Percentiles rank a stretch among this genome's conserved stretches.
Evolutionary conservation across 78 protist genomes (phyloP).

Genomic region (Dictyostelium brefeldianum): DNA sequence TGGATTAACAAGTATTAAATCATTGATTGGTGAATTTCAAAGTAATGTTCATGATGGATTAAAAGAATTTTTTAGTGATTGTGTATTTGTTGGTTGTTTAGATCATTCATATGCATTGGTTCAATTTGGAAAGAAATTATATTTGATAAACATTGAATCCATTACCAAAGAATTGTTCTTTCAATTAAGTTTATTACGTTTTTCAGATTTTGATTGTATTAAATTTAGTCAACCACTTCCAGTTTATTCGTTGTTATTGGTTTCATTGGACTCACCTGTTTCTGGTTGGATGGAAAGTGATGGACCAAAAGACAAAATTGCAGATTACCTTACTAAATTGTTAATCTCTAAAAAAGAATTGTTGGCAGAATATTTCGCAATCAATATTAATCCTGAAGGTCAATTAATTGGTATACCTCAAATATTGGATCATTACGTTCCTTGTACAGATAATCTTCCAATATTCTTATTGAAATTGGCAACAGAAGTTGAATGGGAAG

Average conservation of each 20-base stretch:
- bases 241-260: not conserved
- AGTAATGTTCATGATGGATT: constrained; percentile 36
- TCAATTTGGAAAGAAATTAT: constrained; percentile 79
- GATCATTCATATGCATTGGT: constrained; percentile 50
- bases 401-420: constrained; percentile 73
- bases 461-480: constrained; percentile 78
- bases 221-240: constrained; percentile 36
- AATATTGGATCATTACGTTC: constrained; percentile 84
- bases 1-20: constrained; percentile 52
- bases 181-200: constrained; percentile 34
- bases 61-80: constrained; percentile 45
- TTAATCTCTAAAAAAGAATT: constrained; percentile 43
- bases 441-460: constrained; percentile 83
- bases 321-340: constrained; percentile 38
- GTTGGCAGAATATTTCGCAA: constrained; percentile 84
- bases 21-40: not conserved
- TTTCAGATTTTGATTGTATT: constrained; percentile 67
- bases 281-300: constrained; percentile 51
- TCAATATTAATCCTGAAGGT: constrained; percentile 58
- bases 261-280: constrained; percentile 55
- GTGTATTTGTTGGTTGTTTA: constrained; percentile 83
- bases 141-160: constrained; percentile 49
- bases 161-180: constrained; percentile 74
- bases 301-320: constrained; percentile 65
- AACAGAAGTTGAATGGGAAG: constrained; percentile 85